Conservation (phyloP, 257 asterid species). For the Misopates orontium region DNA sequence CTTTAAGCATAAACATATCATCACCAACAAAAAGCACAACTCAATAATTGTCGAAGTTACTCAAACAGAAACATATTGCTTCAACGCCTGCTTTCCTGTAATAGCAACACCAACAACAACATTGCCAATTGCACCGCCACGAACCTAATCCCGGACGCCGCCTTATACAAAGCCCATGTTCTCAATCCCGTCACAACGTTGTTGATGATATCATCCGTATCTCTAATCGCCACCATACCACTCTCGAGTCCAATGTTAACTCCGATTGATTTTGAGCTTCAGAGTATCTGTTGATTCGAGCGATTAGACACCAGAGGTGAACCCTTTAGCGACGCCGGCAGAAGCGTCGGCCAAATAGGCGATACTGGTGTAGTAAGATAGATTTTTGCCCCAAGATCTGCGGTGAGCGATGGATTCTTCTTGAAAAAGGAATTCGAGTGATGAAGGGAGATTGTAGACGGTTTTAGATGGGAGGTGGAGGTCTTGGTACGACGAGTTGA, state of each 20-base stretch:
- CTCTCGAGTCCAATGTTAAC: slow-evolving; percentile 85
- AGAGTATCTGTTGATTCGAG: slow-evolving; percentile 73
- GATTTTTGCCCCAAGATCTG: slow-evolving; percentile 93
- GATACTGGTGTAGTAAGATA: slow-evolving; percentile 84
- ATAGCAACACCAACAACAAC: slow-evolving; percentile 56
- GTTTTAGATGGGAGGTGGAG: slow-evolving; percentile 57
- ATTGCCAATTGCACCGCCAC: slow-evolving; percentile 80
- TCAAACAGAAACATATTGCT: slow-evolving; percentile 62
- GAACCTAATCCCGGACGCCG: slow-evolving; percentile 68
- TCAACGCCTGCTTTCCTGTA: slow-evolving; percentile 59
- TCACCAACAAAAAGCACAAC: slow-evolving; percentile 10
- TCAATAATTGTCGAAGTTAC: slow-evolving; percentile 7
- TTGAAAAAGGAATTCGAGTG: slow-evolving; percentile 84
- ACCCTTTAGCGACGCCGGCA: slow-evolving; percentile 71
- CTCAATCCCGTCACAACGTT: slow-evolving; percentile 74
- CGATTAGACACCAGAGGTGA: slow-evolving; percentile 60
- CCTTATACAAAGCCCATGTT: slow-evolving; percentile 62
- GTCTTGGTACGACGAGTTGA: slow-evolving; percentile 76
- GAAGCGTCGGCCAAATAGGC: slow-evolving; percentile 76
- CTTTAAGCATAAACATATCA: slow-evolving; percentile 25
- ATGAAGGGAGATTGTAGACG: slow-evolving; percentile 69
- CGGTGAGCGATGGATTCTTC: slow-evolving; percentile 80
- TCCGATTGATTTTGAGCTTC: slow-evolving; percentile 72
- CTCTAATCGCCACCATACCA: slow-evolving; percentile 68
- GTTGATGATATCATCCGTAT: slow-evolving; percentile 63